Conservation (phyloP, 169 alveolate genomes). For the Plasmodium reichenowi region DNA sequence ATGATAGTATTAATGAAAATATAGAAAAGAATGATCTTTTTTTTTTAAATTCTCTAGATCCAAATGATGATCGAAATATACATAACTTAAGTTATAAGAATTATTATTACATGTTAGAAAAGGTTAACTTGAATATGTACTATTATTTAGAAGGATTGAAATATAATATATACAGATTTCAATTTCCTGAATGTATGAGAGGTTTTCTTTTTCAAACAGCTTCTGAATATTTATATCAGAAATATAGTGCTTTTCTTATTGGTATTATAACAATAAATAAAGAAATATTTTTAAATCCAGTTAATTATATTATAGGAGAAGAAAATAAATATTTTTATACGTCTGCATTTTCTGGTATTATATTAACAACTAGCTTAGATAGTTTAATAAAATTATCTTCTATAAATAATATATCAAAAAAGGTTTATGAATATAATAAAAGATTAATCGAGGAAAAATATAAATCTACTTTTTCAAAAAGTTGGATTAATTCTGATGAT, state of each 20-base stretch:
- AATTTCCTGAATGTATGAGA: constrained; percentile 75
- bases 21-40: not conserved
- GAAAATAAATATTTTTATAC: constrained; percentile 62
- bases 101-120: constrained; percentile 46
- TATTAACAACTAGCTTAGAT: constrained; percentile 80
- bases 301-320: constrained; percentile 82
- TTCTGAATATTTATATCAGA: constrained; percentile 79
- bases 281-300: constrained; percentile 81
- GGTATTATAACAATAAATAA: constrained; percentile 82
- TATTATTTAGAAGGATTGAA: constrained; percentile 71
- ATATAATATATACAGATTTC: constrained; percentile 73
- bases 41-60: constrained; percentile 13
- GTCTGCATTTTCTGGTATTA: constrained; percentile 77
- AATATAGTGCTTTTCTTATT: constrained; percentile 79
- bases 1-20: not conserved
- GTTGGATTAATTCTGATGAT: not conserved
- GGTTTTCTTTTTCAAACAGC: constrained; percentile 79
- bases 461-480: too few species aligned
- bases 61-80: not conserved
- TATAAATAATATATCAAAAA: constrained; percentile 70
- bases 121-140: constrained; percentile 62
- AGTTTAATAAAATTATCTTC: constrained; percentile 80
- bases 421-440: constrained; percentile 68
- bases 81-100: constrained; percentile 5
- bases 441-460: constrained; percentile 26